phyloP scores from a whole-genome alignment of 208 protist species.

The Leptomonas seymouri region DNA sequence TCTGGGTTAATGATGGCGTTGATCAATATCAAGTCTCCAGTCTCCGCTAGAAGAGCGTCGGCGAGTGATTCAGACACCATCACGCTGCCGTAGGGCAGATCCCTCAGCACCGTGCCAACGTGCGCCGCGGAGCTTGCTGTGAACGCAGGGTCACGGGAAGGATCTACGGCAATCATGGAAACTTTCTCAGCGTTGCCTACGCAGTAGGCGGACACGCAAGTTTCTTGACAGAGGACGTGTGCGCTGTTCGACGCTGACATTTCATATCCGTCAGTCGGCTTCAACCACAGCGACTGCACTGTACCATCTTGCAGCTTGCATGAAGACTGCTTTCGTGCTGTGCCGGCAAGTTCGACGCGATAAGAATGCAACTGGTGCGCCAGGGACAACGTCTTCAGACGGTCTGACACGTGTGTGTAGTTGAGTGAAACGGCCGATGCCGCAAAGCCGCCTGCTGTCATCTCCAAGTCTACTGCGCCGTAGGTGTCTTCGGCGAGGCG shows the following conservation, averaged over 20 bases:
- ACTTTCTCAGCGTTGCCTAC: neutral
- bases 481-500: slow-evolving; percentile 47
- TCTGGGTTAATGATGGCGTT: slow-evolving; percentile 9
- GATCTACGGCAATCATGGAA: slow-evolving; percentile 7
- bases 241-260: neutral
- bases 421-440: slow-evolving; percentile 41
- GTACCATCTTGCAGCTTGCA: slow-evolving; percentile 9
- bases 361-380: slow-evolving; percentile 12
- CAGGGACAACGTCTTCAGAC: neutral
- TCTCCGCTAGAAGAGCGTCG: slow-evolving; percentile 5
- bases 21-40: slow-evolving; percentile 43
- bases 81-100: slow-evolving; percentile 4
- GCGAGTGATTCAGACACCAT: neutral
- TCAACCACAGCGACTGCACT: slow-evolving; percentile 17
- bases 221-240: slow-evolving; percentile 13
- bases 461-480: slow-evolving; percentile 52
- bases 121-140: neutral
- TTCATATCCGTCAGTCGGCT: neutral
- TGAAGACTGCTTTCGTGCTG: neutral
- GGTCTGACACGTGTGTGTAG: slow-evolving; percentile 15
- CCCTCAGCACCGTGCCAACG: neutral
- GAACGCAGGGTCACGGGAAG: slow-evolving; percentile 3
- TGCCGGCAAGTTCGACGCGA: slow-evolving; percentile 9
- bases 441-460: slow-evolving; percentile 43
- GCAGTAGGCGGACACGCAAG: slow-evolving; percentile 20